These are phyloP conservation scores for Encephalitozoon hellem DNA, from an alignment of 371 early-diverging fungal genomes.

Conservation along the genomic window DNA sequence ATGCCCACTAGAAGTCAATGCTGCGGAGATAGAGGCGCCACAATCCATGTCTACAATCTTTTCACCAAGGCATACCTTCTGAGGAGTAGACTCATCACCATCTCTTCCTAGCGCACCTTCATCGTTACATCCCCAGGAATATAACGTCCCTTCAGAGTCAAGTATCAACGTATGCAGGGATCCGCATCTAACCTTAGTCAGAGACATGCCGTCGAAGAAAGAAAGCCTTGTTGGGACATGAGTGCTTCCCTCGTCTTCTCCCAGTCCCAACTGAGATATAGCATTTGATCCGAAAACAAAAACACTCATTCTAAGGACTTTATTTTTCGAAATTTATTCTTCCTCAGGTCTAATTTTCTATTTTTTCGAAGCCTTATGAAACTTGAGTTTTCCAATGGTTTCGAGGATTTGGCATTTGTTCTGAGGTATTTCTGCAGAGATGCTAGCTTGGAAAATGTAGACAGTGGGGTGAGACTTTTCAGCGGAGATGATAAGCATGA, in stretches of 20 bases:
- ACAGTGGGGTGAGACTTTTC: not conserved
- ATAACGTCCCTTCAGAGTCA: conserved; percentile 64
- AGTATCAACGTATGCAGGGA: conserved; percentile 65
- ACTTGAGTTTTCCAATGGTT: not conserved
- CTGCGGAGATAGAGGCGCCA: conserved; percentile 80
- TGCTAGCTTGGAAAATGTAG: not conserved
- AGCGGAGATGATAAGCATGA: not conserved
- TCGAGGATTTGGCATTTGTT: conserved; percentile 8
- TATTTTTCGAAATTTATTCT: not conserved
- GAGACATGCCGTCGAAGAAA: conserved; percentile 64
- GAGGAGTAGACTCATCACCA: conserved; percentile 64
- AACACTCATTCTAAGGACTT: conserved; percentile 61
- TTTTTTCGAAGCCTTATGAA: not conserved
- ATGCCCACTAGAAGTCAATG: conserved; percentile 70
- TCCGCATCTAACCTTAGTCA: conserved; percentile 63
- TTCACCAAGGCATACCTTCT: conserved; percentile 54
- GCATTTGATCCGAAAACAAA: conserved; percentile 84
- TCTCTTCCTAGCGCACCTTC: conserved; percentile 77
- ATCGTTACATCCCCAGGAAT: conserved; percentile 94
- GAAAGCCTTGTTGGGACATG: conserved; percentile 65
- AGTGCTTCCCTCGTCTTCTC: conserved; percentile 64
- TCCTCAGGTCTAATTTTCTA: not conserved
- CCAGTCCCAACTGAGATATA: conserved; percentile 85
- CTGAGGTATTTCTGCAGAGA: not conserved
- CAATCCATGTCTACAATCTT: conserved; percentile 73